Percentiles rank a stretch among this genome's conserved stretches.
Conservation (phyloP, 2,329 filamentous ascomycete species). For the Alternaria hordeiaustralica region DNA sequence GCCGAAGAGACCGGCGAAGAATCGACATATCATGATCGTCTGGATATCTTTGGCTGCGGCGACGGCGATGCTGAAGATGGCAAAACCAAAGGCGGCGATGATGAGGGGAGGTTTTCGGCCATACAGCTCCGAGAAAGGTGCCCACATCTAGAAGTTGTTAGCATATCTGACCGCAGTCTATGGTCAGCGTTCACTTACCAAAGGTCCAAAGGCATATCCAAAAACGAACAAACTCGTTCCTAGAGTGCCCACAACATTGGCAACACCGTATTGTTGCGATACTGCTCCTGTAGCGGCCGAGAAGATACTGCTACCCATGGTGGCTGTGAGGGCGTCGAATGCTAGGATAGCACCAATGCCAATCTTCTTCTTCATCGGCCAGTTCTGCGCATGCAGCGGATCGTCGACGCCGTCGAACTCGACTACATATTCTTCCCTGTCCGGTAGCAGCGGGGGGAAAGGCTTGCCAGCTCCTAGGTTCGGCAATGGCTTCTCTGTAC, state of each 20-base stretch:
- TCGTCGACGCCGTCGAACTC: constrained; percentile 84
- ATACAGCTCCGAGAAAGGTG: constrained; percentile 60
- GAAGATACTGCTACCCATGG: constrained; percentile 65
- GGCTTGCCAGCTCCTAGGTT: constrained; percentile 74
- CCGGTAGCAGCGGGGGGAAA: constrained; percentile 73
- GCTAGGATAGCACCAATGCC: constrained; percentile 71
- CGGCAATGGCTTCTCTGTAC: constrained; percentile 63
- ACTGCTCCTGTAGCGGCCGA: constrained; percentile 43
- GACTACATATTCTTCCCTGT: constrained; percentile 79
- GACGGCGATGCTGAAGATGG: constrained; percentile 58
- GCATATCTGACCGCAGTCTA: not conserved
- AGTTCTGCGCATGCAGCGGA: constrained; percentile 87
- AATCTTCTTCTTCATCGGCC: constrained; percentile 80
- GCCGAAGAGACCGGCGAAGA: constrained; percentile 62
- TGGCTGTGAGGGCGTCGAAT: constrained; percentile 73
- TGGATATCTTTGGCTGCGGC: constrained; percentile 60
- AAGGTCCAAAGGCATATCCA: constrained; percentile 48
- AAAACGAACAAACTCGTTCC: constrained; percentile 46
- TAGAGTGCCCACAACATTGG: constrained; percentile 39
- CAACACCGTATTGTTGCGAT: constrained; percentile 38
- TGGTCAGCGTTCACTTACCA: constrained; percentile 22
- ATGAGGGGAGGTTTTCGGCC: constrained; percentile 59
- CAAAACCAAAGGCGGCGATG: constrained; percentile 58
- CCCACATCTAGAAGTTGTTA: constrained; percentile 44
- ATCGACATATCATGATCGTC: constrained; percentile 60